phyloP scores from a whole-genome alignment of 2,329 filamentous ascomycete species.

The Pseudodiploospora longispora region DNA sequence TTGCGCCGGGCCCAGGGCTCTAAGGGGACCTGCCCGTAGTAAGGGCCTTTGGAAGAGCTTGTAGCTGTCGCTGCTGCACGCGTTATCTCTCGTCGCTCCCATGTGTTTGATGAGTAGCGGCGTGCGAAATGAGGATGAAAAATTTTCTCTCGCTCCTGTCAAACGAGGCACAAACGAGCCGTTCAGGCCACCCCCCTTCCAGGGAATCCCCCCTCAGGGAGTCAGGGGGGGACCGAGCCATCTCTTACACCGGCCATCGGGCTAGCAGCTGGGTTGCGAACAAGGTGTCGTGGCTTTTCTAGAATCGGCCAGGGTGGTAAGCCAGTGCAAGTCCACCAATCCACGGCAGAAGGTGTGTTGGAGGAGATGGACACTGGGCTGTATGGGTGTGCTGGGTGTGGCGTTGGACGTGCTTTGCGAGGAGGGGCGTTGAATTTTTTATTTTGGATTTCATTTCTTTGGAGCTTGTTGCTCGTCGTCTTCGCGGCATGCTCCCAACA shows the following conservation, averaged over 20 bases:
- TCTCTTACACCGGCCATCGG: constrained; percentile 6
- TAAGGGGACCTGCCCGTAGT: too few species aligned
- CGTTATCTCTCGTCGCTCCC: too few species aligned
- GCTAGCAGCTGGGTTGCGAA: constrained; percentile 5
- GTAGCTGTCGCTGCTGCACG: too few species aligned
- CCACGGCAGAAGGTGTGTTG: constrained; percentile 1
- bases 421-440: too few species aligned
- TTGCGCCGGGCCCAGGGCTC: not conserved
- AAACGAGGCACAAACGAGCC: constrained; percentile 9
- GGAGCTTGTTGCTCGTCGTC: too few species aligned
- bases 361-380: constrained; percentile 1
- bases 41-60: too few species aligned
- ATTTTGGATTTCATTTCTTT: too few species aligned
- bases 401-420: too few species aligned
- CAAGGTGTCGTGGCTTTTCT: constrained; percentile 7
- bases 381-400: not conserved
- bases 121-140: constrained; percentile 12
- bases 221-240: constrained; percentile 1
- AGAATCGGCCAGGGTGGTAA: constrained; percentile 7
- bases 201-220: not conserved
- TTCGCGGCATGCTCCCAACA: too few species aligned
- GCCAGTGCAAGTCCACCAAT: not conserved
- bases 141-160: constrained; percentile 9
- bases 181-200: constrained; percentile 8
- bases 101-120: constrained; percentile 8